Percentiles rank a stretch among this genome's conserved stretches.
Conservation (phyloP, 2,329 filamentous ascomycete genomes). For the Paraphoma sp. region DNA sequence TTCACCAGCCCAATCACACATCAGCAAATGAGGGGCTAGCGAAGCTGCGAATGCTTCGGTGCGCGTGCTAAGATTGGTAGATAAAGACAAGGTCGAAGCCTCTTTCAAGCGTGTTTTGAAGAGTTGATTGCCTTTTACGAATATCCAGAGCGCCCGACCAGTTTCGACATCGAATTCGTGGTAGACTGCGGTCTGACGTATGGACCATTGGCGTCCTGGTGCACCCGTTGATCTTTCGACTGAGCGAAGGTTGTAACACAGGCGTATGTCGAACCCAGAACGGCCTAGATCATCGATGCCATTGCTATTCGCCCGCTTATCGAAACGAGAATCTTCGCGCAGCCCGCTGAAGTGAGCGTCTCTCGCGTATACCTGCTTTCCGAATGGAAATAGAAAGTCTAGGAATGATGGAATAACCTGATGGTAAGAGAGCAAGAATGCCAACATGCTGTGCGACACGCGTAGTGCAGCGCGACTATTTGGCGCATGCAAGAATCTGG, state of each 20-base stretch:
- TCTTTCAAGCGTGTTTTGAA: slow-evolving; percentile 39
- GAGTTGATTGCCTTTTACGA: slow-evolving; percentile 46
- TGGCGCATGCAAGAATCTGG: no score
- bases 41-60: slow-evolving; percentile 22
- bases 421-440: no score
- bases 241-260: slow-evolving; percentile 52
- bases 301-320: no score
- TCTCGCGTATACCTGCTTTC: no score
- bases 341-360: no score
- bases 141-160: slow-evolving; percentile 44
- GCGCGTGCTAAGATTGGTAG: slow-evolving; percentile 3
- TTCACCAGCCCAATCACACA: no score
- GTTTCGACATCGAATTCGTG: slow-evolving; percentile 49
- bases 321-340: no score
- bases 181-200: slow-evolving; percentile 47
- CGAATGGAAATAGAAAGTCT: no score
- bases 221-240: slow-evolving; percentile 28
- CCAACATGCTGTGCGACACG: no score
- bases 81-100: slow-evolving; percentile 3
- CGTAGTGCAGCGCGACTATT: no score
- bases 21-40: slow-evolving; percentile 37
- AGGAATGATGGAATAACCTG: no score
- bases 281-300: slow-evolving; percentile 33
- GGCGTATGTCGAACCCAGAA: slow-evolving; percentile 44
- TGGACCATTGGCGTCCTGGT: slow-evolving; percentile 39